Evolutionary conservation across 2,329 filamentous ascomycete species (phyloP).

Genomic region (Penicillium sp.): DNA sequence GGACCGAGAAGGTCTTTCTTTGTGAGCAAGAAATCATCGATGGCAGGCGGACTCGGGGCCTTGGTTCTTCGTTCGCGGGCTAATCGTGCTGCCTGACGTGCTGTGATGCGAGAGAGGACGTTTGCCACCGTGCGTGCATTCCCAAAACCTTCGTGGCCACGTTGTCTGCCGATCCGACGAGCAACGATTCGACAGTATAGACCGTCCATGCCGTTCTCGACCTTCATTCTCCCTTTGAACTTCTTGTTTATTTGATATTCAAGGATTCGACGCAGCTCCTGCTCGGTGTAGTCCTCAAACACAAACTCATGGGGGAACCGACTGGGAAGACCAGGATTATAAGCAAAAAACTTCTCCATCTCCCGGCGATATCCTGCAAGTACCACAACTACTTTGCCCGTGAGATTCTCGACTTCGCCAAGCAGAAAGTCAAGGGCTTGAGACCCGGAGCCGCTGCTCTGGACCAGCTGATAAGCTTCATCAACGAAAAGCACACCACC

Average conservation of each 20-base stretch:
- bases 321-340: conserved; percentile 73
- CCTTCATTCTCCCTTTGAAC: conserved; percentile 61
- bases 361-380: conserved; percentile 74
- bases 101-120: conserved; percentile 56
- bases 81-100: conserved; percentile 62
- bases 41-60: too few species aligned
- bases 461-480: conserved; percentile 75
- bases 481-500: conserved; percentile 79
- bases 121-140: conserved; percentile 76
- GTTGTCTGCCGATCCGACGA: conserved; percentile 64
- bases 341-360: conserved; percentile 77
- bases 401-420: conserved; percentile 73
- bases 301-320: conserved; percentile 69
- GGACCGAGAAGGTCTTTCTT: too few species aligned
- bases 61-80: too few species aligned
- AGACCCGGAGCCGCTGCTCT: conserved; percentile 55
- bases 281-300: conserved; percentile 72
- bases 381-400: conserved; percentile 72
- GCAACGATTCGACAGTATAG: conserved; percentile 68
- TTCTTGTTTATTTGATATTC: conserved; percentile 58
- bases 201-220: conserved; percentile 63
- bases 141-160: conserved; percentile 71
- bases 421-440: conserved; percentile 73
- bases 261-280: conserved; percentile 68
- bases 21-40: too few species aligned